phyloP scores from a whole-genome alignment of 371 early-diverging fungal species.

The Rhizopus sp. region DNA sequence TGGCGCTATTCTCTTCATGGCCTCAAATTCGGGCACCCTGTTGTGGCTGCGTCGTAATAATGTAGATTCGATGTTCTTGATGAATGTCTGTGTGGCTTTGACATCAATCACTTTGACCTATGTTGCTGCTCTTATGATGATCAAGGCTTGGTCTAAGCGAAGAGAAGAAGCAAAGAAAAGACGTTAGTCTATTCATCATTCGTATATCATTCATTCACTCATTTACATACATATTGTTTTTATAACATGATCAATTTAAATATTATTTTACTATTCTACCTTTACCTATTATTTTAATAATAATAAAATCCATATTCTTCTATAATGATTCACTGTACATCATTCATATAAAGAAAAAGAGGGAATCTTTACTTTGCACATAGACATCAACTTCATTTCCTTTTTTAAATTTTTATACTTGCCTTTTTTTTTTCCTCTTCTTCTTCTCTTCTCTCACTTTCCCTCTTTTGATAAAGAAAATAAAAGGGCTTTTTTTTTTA shows the following conservation, averaged over 20 bases:
- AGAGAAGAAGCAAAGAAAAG: constrained; percentile 37
- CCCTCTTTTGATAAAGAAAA: constrained; percentile 4
- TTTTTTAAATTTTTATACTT: constrained; percentile 5
- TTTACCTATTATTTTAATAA: too few species aligned
- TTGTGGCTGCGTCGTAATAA: constrained; percentile 42
- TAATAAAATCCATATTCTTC: too few species aligned
- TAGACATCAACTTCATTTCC: neutral
- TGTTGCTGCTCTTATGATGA: constrained; percentile 35
- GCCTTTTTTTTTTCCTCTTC: constrained; percentile 2
- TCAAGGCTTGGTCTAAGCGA: constrained; percentile 50
- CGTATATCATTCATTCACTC: neutral
- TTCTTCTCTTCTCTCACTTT: constrained; percentile 1
- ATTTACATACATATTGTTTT: too few species aligned
- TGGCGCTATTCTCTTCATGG: constrained; percentile 55
- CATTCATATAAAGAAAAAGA: neutral
- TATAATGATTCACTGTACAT: neutral
- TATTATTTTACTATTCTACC: too few species aligned
- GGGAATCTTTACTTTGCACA: neutral
- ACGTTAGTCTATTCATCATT: neutral
- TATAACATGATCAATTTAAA: too few species aligned
- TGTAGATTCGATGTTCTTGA: constrained; percentile 52
- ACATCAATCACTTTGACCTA: constrained; percentile 43
- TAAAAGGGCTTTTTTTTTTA: constrained; percentile 1
- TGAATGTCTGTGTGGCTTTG: constrained; percentile 50
- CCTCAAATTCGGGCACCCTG: constrained; percentile 51